These are phyloP conservation scores for Earliella scabrosa DNA, from an alignment of 1,284 basidiomycete species.

Conservation along the genomic window DNA sequence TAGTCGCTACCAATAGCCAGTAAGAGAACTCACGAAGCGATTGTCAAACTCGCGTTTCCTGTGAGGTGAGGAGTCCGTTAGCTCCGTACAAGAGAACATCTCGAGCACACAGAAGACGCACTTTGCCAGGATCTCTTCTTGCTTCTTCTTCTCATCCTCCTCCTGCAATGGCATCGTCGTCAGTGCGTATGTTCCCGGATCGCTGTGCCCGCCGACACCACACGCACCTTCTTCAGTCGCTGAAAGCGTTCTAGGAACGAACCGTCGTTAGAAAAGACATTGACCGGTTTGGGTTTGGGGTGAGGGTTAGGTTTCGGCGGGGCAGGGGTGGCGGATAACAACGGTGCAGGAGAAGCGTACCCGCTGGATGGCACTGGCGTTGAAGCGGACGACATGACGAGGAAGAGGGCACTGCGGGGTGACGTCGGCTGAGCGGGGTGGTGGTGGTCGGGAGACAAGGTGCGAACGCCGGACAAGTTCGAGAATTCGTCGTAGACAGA, in stretches of 20 bases:
- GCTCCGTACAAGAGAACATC: conserved; percentile 6
- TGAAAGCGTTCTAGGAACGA: conserved; percentile 64
- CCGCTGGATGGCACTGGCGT: conserved; percentile 31
- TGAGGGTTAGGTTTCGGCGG: conserved; percentile 30
- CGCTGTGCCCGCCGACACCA: too few relatives aligned
- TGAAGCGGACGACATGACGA: conserved; percentile 29
- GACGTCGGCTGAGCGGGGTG: background rate
- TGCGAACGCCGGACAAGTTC: background rate
- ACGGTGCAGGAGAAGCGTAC: conserved; percentile 35
- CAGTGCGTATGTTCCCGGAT: background rate
- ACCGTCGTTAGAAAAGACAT: conserved; percentile 63
- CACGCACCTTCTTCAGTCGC: conserved; percentile 53
- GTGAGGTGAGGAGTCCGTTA: conserved; percentile 4
- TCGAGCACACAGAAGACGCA: conserved; percentile 28
- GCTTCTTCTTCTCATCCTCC: conserved; percentile 60
- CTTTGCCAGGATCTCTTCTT: conserved; percentile 53
- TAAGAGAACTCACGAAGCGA: conserved; percentile 57
- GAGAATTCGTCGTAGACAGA: conserved; percentile 13
- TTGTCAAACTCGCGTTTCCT: conserved; percentile 65
- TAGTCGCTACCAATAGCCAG: background rate
- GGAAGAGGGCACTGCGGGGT: background rate
- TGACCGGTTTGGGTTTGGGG: conserved; percentile 49
- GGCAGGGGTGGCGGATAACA: conserved; percentile 26
- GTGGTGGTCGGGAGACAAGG: conserved; percentile 8
- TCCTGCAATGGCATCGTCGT: conserved; percentile 38